Evolutionary conservation across 1,284 basidiomycete genomes (phyloP).

Genomic region (Malassezia globosa): DNA sequence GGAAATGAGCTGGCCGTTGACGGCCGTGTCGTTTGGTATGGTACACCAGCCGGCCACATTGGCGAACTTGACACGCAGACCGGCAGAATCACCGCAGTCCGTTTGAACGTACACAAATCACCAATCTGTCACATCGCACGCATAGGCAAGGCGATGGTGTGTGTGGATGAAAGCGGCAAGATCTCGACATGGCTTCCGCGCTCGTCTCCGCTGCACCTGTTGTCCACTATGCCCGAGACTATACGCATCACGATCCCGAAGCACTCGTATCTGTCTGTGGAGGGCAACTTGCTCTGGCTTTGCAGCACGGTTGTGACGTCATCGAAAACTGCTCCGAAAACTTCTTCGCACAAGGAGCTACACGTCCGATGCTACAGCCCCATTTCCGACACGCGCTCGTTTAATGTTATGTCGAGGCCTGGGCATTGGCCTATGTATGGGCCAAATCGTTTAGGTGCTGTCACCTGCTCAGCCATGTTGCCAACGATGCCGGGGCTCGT

Average conservation of each 20-base stretch:
- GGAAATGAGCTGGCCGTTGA: constrained; percentile 6
- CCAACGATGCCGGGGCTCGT: constrained; percentile 59
- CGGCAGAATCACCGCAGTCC: constrained; percentile 19
- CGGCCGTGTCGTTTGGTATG: constrained; percentile 40
- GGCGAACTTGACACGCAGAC: constrained; percentile 37
- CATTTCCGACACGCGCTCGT: constrained; percentile 34
- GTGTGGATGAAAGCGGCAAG: constrained; percentile 42
- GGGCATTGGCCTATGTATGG: constrained; percentile 48
- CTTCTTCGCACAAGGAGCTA: constrained; percentile 16
- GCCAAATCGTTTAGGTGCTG: constrained; percentile 60
- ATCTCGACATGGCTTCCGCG: constrained; percentile 35
- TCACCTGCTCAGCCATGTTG: constrained; percentile 68
- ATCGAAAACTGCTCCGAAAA: constrained; percentile 13
- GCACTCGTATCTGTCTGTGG: constrained; percentile 21
- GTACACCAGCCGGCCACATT: constrained; percentile 32
- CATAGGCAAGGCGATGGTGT: constrained; percentile 32
- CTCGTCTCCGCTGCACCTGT: constrained; percentile 20
- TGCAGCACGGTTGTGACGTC: constrained; percentile 16
- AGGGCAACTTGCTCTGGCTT: constrained; percentile 42
- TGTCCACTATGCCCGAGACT: constrained; percentile 27
- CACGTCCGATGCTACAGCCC: constrained; percentile 39
- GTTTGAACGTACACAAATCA: constrained; percentile 29
- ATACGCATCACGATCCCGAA: constrained; percentile 40
- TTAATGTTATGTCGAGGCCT: constrained; percentile 37
- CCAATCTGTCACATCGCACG: constrained; percentile 29